Conservation (phyloP, 495 filamentous ascomycete genomes). For the Cercophora sp. region DNA sequence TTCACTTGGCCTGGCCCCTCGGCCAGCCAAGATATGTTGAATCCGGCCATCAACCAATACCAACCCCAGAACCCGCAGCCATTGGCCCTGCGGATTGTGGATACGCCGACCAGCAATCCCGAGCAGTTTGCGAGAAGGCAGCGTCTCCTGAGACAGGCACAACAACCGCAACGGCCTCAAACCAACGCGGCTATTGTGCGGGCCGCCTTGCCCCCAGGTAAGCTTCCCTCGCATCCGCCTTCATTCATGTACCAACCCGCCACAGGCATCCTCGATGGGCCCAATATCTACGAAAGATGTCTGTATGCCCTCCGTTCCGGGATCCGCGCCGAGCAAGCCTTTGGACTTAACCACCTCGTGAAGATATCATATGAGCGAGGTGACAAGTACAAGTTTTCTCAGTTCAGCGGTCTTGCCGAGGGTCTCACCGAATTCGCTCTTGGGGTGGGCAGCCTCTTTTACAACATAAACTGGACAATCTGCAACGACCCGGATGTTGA, state of each 20-base stretch:
- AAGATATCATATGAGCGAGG: constrained; percentile 92
- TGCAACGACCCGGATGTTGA: constrained; percentile 59
- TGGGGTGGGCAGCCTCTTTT: constrained; percentile 69
- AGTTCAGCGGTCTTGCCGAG: constrained; percentile 85
- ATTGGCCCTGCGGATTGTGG: constrained; percentile 62
- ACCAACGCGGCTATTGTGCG: too few species aligned
- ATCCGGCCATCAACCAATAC: constrained; percentile 53
- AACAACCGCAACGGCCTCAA: too few species aligned
- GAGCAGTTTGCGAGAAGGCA: constrained; percentile 52
- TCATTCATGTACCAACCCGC: too few species aligned
- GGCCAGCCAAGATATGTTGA: constrained; percentile 34
- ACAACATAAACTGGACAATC: constrained; percentile 76
- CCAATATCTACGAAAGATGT: constrained; percentile 86
- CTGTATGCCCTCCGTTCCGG: constrained; percentile 75
- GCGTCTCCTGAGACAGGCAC: constrained; percentile 26
- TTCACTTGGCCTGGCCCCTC: constrained; percentile 3
- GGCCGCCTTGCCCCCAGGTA: constrained; percentile 28
- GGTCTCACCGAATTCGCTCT: constrained; percentile 80
- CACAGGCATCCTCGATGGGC: constrained; percentile 65
- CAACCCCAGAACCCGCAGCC: constrained; percentile 54
- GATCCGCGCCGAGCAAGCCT: constrained; percentile 77
- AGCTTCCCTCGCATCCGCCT: too few species aligned
- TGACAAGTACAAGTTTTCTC: constrained; percentile 92
- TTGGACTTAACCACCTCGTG: constrained; percentile 85
- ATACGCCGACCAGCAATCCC: constrained; percentile 65